Evolutionary conservation across 805 yeast genomes (phyloP), one percentile per base, ranked within the genome.

Genomic region (Kregervanrija delftensis): DNA sequence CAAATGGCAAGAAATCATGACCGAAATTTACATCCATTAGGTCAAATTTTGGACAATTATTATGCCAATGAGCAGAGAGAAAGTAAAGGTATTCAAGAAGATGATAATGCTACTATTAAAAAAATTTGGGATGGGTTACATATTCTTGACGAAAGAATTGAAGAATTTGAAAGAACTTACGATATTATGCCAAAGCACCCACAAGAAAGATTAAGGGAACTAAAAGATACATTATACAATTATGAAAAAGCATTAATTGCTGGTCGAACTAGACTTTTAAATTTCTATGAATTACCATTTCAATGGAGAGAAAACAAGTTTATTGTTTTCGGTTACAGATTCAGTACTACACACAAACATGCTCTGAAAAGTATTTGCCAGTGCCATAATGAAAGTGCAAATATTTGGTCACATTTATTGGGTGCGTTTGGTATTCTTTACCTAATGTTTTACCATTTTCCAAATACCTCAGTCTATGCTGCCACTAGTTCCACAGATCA

Each of bases 291-390:
- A 61, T 69, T 91, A 37, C 99, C 99, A 2, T 77, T 83, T 53
- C 87, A 85, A 40, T 91, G 96, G 96, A 76, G 95, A 57, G 97
- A 90, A 64, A 91, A 93, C 65, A 81, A 88, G 47, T 89, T 76
- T 62, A 86, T 93, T 47, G 69, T 84, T 15, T 68, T 77, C 44
- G 98, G 98, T 3, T 93, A 91, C 66, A 70, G 97, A 48, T 93
- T 91, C 65, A 80, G 83, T 49, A 67, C 76, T 46, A 73, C 76
- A 35, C 89, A 83, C 58, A 30, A 56, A 6, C 72, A 75, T 44
- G 83, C 93, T 51, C 42, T 83, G 30, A 63, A 69, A 47, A 77
- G 90, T 40, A 67, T 89, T 13, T 73, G 79, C 58, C 60, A 69
- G 40, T 50, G 73, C 61, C 98, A 93, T 65, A 91, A 91, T 60